A percentile compares a stretch with the other conserved stretches of the same genome.
Conservation (phyloP, 805 yeast genomes). For the Starmera caribaea region DNA sequence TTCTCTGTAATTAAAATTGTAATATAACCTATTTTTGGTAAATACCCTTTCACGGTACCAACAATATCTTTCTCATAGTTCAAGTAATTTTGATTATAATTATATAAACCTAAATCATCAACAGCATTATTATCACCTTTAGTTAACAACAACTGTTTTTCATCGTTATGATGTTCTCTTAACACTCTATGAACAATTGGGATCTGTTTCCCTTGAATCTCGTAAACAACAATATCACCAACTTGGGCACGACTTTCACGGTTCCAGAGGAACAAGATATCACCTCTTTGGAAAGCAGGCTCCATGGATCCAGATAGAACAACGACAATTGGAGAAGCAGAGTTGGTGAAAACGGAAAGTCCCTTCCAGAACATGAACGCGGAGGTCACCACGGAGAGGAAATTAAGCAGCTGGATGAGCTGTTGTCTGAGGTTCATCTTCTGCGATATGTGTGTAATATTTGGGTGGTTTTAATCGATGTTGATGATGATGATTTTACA, state of each 20-base stretch:
- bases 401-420: conserved; percentile 53
- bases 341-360: conserved; percentile 62
- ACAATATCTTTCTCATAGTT: conserved; percentile 70
- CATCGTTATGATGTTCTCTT: conserved; percentile 59
- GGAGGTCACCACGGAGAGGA: conserved; percentile 74
- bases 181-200: conserved; percentile 97
- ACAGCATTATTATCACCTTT: conserved; percentile 95
- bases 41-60: conserved; percentile 87
- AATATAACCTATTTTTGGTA: conserved; percentile 84
- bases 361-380: conserved; percentile 92
- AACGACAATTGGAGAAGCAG: conserved; percentile 91
- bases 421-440: conserved; percentile 54
- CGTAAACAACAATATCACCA: conserved; percentile 93
- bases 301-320: conserved; percentile 98
- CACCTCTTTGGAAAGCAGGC: conserved; percentile 98
- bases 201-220: conserved; percentile 64
- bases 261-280: conserved; percentile 86
- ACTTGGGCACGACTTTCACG: conserved; percentile 56
- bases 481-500: background rate
- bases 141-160: conserved; percentile 67
- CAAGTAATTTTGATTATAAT: conserved; percentile 64
- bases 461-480: background rate
- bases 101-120: conserved; percentile 83
- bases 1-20: conserved; percentile 90
- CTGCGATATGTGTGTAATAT: background rate